Percentiles rank a stretch among this genome's conserved stretches.
These are phyloP conservation scores for Boletus vermiculosoides DNA, from an alignment of 768 basidiomycete genomes.

Conservation along the genomic window DNA sequence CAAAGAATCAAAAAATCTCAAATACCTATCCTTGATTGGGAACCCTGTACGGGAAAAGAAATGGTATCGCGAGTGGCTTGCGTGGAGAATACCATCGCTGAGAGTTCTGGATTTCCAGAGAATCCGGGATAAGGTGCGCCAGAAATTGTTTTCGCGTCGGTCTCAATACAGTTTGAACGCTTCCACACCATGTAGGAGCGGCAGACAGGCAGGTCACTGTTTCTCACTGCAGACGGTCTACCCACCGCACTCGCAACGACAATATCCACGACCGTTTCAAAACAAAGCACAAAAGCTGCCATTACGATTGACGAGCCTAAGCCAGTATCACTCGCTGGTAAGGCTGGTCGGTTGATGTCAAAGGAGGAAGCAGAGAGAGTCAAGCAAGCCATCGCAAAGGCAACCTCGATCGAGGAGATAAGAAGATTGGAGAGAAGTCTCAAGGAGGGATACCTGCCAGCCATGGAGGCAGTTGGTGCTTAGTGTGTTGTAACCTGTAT, in stretches of 20 bases:
- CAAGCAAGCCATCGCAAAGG: conserved; percentile 82
- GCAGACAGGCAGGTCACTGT: conserved; percentile 66
- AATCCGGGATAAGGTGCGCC: conserved; percentile 88
- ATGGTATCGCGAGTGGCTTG: conserved; percentile 96
- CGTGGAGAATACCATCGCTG: conserved; percentile 81
- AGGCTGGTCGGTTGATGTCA: conserved; percentile 85
- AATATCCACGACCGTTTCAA: conserved; percentile 70
- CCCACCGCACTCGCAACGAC: conserved; percentile 79
- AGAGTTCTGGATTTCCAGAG: conserved; percentile 95
- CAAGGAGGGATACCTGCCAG: conserved; percentile 81
- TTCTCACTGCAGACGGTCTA: conserved; percentile 76
- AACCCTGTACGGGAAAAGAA: conserved; percentile 89
- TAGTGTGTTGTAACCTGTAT: conserved; percentile 42
- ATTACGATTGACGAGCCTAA: conserved; percentile 81
- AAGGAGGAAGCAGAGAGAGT: conserved; percentile 89
- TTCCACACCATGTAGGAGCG: conserved; percentile 62
- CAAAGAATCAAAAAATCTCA: conserved; percentile 69
- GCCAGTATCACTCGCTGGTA: conserved; percentile 50
- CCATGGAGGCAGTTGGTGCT: conserved; percentile 75
- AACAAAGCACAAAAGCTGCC: conserved; percentile 56
- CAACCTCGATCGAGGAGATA: conserved; percentile 90
- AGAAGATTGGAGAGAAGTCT: conserved; percentile 77
- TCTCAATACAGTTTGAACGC: conserved; percentile 29
- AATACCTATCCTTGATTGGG: conserved; percentile 74
- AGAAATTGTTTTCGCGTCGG: conserved; percentile 29